Base-by-base conservation (phyloP, 108 stramenopile species). In the Cylindrotheca fusiformis region DNA sequence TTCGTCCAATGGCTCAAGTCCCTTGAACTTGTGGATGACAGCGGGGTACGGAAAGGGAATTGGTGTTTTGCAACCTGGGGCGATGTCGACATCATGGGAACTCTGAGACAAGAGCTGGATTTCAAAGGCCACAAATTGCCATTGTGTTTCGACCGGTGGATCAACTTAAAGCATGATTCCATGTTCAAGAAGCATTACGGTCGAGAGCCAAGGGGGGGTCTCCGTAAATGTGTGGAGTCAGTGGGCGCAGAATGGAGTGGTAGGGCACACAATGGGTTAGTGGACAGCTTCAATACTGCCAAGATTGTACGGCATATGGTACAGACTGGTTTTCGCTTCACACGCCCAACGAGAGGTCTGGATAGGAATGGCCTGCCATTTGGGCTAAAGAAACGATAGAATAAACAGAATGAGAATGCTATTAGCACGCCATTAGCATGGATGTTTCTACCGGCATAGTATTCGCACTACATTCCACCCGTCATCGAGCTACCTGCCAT, bases 61-160 rank as follows among this genome's bases (percentile, higher is more conserved):
- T 67, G 66, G 66, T 52, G 66, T 28, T 67, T 67, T 58, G 66
- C 56, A 0, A 67, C 66, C 0, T 67, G 66, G 66, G 51, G 66
- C 10, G 66, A 67, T 48, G 55, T 18, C 24, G 66, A 67, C 30
- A 65, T 65, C 19, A 20, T 32, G 17, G 30, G 56, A 18, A 67
- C 57, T 4, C 56, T 67, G 3, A 27, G 66, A 58, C 25, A 47
- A 23, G 66, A 67, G 24, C 29, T 57, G 41, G 47, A 58, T 19
- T 58, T 58, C 56, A 67, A 67, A 33, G 19, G 10, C 4, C 21
- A 58, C 14, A 28, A 27, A 2, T 26, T 67, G 28, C 66, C 66
- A 17, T 19, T 33, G 20, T 67, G 66, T 23, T 67, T 67, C 19
- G 41, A 67, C 27, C 55, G 56, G 4, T 67, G 66, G 66, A 65